Percentiles rank a stretch among this genome's conserved stretches.
phyloP scores from a whole-genome alignment of 2,329 filamentous ascomycete genomes.

The Harringtonia aguacate region DNA sequence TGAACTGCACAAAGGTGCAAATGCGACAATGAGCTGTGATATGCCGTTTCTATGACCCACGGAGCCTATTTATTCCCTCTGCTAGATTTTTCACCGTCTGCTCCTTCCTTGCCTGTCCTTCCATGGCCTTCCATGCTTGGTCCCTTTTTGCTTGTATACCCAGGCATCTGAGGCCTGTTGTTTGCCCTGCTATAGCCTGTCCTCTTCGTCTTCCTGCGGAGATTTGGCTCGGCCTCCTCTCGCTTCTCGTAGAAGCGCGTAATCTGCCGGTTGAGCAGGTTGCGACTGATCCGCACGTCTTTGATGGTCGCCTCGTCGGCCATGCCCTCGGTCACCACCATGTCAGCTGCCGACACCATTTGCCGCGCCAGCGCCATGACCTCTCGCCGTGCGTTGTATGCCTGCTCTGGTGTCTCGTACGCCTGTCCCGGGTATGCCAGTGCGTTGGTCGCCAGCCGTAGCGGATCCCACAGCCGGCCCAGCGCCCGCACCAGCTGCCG shows the following conservation, averaged over 20 bases:
- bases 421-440: conserved; percentile 20
- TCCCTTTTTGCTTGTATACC: too few relatives aligned
- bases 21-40: too few relatives aligned
- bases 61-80: too few relatives aligned
- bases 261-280: conserved; percentile 19
- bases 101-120: too few relatives aligned
- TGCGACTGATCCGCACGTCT: conserved; percentile 20
- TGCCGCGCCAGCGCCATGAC: conserved; percentile 32
- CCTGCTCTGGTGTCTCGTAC: not conserved
- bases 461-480: conserved; percentile 37
- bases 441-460: conserved; percentile 22
- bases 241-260: conserved; percentile 14
- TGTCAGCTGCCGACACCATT: conserved; percentile 35
- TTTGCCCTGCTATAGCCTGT: too few relatives aligned
- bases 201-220: not conserved
- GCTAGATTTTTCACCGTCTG: too few relatives aligned
- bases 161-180: too few relatives aligned
- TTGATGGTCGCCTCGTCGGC: conserved; percentile 20
- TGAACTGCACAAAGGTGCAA: too few relatives aligned
- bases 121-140: too few relatives aligned
- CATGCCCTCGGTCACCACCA: conserved; percentile 29
- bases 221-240: conserved; percentile 4
- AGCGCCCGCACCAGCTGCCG: conserved; percentile 40
- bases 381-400: conserved; percentile 27
- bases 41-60: too few relatives aligned